phyloP scores from a whole-genome alignment of 108 stramenopile species.

The Cyclotella cryptica region DNA sequence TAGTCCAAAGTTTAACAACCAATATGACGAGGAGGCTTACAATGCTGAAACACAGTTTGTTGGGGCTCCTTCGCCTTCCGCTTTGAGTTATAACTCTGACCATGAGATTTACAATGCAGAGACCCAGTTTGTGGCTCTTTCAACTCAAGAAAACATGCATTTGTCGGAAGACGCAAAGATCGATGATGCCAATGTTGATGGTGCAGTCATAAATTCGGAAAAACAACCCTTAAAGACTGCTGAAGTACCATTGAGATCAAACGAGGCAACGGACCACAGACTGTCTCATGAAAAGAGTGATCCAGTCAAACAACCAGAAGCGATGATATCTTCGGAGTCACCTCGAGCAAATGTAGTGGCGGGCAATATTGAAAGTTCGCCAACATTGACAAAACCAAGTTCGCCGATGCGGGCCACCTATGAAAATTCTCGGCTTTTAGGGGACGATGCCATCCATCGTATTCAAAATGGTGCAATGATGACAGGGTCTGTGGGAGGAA shows the following conservation, averaged over 20 bases:
- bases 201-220: not conserved
- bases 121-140: not conserved
- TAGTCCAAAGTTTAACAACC: no score
- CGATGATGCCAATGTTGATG: constrained; percentile 14
- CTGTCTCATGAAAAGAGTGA: no score
- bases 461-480: constrained; percentile 36
- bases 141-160: not conserved
- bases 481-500: constrained; percentile 29
- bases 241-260: no score
- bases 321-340: no score
- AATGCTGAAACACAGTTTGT: constrained; percentile 4
- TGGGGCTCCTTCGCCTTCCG: not conserved
- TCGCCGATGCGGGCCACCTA: not conserved
- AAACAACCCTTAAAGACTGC: not conserved
- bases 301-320: no score
- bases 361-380: not conserved
- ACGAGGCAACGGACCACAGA: no score
- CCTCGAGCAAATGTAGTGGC: no score
- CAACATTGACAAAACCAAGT: not conserved
- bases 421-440: constrained; percentile 19
- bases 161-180: not conserved
- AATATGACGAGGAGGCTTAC: not conserved
- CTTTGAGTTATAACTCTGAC: not conserved
- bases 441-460: constrained; percentile 32
- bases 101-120: constrained; percentile 9